Conservation (phyloP, 2,329 filamentous ascomycete genomes). For the Cladosporium sp. region DNA sequence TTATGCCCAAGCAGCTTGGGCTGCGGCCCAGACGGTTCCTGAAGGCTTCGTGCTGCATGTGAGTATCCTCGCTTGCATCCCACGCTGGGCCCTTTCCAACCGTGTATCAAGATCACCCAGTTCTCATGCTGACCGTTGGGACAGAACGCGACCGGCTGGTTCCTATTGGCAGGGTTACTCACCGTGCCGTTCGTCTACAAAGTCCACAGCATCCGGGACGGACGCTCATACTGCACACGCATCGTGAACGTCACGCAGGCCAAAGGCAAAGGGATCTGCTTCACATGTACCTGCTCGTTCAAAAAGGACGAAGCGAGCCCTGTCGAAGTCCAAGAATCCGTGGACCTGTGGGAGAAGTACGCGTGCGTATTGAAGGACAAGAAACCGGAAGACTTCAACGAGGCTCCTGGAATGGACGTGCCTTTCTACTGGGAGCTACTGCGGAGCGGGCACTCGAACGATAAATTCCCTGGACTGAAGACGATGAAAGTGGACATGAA, state of each 20-base stretch:
- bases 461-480: conserved; percentile 41
- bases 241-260: conserved; percentile 47
- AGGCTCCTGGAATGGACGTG: conserved; percentile 32
- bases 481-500: conserved; percentile 49
- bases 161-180: conserved; percentile 43
- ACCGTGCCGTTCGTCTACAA: conserved; percentile 46
- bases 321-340: conserved; percentile 30
- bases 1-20: conserved; percentile 52
- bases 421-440: conserved; percentile 32
- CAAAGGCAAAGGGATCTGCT: conserved; percentile 41
- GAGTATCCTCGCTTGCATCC: conserved; percentile 12
- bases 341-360: conserved; percentile 33
- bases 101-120: background rate
- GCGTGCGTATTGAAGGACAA: conserved; percentile 29
- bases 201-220: conserved; percentile 46
- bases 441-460: conserved; percentile 32
- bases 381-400: conserved; percentile 26
- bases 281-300: conserved; percentile 49
- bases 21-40: conserved; percentile 48
- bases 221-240: conserved; percentile 47
- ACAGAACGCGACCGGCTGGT: conserved; percentile 49
- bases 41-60: conserved; percentile 49
- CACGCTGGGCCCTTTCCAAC: background rate
- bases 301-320: conserved; percentile 38
- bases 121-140: background rate